Base-by-base conservation (phyloP, 495 filamentous ascomycete species). In the Thermochaetoides thermophila region DNA sequence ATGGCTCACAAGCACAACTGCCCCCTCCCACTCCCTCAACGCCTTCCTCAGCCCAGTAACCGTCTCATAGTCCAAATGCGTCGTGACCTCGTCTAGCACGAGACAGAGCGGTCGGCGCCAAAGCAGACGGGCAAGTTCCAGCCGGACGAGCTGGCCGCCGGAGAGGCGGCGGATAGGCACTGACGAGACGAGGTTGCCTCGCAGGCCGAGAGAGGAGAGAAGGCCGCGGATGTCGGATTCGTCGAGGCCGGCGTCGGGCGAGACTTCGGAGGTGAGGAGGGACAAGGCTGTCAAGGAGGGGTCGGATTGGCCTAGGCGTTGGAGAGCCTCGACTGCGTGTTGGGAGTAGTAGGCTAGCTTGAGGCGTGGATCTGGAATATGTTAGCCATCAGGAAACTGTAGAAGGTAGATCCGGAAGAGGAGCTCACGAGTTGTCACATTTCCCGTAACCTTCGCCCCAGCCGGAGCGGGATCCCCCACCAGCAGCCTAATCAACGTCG, bases 21-120 rank as follows among this genome's bases (percentile, higher is more conserved):
- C 80, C 0, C 82, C 82, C 19, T 69, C 64, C 60, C 76, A 87
- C 0, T 46, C 59, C 5, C 66, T 57, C 40, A 91, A 53, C 8
- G 74, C 78, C 21, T 66, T 62, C 3, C 71, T 64, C 25, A 91
- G 59, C 4, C 78, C 79, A 5, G 63, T 65, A 18, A 86, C 78
- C 3, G 78, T 82, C 50, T 84, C 64, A 42, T 74, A 76, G 43
- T 91, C 82, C 22, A 91, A 56, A 58, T 87, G 82, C n/a, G 81
- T 91, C 7, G 79, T 87, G 12, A 78, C 74, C 50, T 91, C 82
- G 46, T 91, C 82, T 7, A 91, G 68, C 10, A 91, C 66, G 15
- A 91, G 66, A 16, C 80, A 60, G 17, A 84, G 80, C 28, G 82
- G 82, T 8, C 64, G 57, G 24, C 54, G 59, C 70, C 74, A 77